Evolutionary conservation across 225 moss, liverwort and hornwort species (phyloP), one percentile per base, ranked within the genome.

Genomic region (Pleurozium schreberi): DNA sequence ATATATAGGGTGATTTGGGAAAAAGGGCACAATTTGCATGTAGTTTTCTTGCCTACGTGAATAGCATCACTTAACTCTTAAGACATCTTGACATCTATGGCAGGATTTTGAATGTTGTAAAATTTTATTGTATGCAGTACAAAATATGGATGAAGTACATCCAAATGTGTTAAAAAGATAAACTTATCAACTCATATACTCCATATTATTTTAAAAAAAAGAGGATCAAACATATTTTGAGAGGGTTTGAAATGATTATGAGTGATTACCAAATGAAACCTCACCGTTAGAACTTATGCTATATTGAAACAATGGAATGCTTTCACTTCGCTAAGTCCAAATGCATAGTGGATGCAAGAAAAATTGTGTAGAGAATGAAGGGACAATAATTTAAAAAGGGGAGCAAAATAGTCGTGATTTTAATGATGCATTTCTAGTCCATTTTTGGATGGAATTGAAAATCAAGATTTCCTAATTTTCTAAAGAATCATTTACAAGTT

Each of bases 111-210:
- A 77, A 25, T 77, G 55, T 15, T 5, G 23, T 9, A 14, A 22
- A 52, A 52, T 5, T 7, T 34, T 22, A 52, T 2, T 53, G 5
- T 23, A 0, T 3, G 1, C 22, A 0, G 16, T 25, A 25, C 0
- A 9, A 0, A 15, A 76, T 53, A 25, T 2, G 5, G 0, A 25
- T 53, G 38, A 77, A 55, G 16, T 38, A 25, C 3, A 55, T 77
- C 1, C 4, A 16, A 55, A 38, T 77, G 25, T 55, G 15, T 6
- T 23, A 26, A 26, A 34, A 25, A 55, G 5, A 9, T 26, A 1
- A 55, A n/a, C 1, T 78, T 25, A 38, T 55, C 16, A 38, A 26
- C 1, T n/a, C 16, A n/a, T 22, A 23, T 3, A n/a, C n/a, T n/a
- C 49, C 49, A 49, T 8, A 49, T 49, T 49, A 8, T 49, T 49